Evolutionary conservation across 257 asterid genomes (phyloP).

Genomic region (Ehretia macrophylla): DNA sequence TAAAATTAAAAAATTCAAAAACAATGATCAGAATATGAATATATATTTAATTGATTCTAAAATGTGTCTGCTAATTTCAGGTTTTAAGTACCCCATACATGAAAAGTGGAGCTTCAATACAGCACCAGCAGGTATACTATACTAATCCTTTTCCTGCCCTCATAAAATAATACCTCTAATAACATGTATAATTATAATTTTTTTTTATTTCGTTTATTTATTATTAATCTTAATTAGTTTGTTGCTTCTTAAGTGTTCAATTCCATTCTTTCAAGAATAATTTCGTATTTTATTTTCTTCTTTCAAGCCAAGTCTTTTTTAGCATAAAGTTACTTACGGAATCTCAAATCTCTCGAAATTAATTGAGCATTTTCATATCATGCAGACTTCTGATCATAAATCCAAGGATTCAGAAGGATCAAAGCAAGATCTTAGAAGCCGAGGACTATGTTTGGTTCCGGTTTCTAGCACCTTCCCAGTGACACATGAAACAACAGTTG

Average conservation of each 20-base stretch:
- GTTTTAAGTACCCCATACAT: conserved; percentile 69
- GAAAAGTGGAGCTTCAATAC: conserved; percentile 73
- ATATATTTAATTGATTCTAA: neutral
- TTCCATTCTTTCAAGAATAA: too few relatives aligned
- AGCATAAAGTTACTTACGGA: too few relatives aligned
- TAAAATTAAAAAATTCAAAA: neutral
- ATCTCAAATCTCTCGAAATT: too few relatives aligned
- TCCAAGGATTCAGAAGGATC: conserved; percentile 48
- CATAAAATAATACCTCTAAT: neutral
- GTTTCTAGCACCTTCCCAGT: conserved; percentile 84
- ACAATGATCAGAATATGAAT: neutral
- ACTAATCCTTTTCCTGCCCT: neutral
- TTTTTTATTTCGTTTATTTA: neutral
- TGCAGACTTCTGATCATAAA: conserved; percentile 47
- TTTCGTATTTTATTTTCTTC: neutral
- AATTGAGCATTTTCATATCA: neutral
- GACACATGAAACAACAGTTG: conserved; percentile 68
- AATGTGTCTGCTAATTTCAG: conserved; percentile 28
- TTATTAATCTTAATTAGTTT: too few relatives aligned
- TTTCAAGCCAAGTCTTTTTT: conserved; percentile 1
- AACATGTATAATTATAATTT: neutral
- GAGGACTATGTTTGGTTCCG: conserved; percentile 87
- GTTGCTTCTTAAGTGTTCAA: too few relatives aligned
- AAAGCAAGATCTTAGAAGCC: conserved; percentile 69
- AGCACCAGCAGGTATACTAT: conserved; percentile 59